These are phyloP conservation scores for Pythium brassicae DNA, from an alignment of 352 stramenopile genomes.

Conservation along the genomic window DNA sequence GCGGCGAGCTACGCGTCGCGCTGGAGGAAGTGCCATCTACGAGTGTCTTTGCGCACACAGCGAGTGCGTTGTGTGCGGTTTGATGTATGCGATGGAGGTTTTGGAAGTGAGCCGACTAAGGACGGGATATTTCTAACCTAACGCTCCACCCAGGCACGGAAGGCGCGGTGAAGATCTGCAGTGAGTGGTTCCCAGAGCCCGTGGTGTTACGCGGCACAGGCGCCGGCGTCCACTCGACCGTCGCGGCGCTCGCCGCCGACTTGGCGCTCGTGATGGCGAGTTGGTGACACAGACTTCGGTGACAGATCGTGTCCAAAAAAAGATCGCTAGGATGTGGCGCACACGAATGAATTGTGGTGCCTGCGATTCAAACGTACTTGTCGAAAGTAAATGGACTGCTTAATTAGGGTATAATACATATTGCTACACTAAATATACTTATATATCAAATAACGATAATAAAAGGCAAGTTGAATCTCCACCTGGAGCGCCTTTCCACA, in stretches of 20 bases:
- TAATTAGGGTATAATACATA: no score
- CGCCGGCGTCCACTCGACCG: constrained; percentile 53
- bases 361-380: no score
- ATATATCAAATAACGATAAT: no score
- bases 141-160: constrained; percentile 57
- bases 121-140: no score
- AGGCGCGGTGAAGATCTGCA: constrained; percentile 54
- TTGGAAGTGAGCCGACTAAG: no score
- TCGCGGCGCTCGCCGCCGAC: constrained; percentile 50
- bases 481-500: no score
- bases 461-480: no score
- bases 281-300: neutral
- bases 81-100: neutral
- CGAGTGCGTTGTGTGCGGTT: constrained; percentile 8
- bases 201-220: constrained; percentile 57
- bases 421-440: no score
- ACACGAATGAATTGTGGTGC: no score
- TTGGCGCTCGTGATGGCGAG: constrained; percentile 16
- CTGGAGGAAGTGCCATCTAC: constrained; percentile 20
- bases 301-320: no score
- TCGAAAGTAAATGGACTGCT: no score
- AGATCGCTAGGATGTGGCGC: no score
- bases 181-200: constrained; percentile 52
- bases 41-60: constrained; percentile 33
- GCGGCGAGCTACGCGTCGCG: constrained; percentile 35